These are phyloP conservation scores for Fusarium sp. DNA, from an alignment of 2,329 filamentous ascomycete genomes.

Conservation along the genomic window DNA sequence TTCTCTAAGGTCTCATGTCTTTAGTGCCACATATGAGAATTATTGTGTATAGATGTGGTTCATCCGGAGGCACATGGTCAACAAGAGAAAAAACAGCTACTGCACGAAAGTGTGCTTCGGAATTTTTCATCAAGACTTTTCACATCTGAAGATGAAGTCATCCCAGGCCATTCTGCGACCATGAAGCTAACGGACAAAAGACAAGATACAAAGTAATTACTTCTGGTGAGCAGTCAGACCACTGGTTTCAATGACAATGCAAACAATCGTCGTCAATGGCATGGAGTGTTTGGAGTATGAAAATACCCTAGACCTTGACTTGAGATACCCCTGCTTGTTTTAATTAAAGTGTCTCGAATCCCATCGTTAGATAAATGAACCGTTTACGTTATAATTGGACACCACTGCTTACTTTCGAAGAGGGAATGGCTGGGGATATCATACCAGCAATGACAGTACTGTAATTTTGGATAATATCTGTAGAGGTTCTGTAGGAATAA, in stretches of 20 bases:
- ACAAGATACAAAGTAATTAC: no score
- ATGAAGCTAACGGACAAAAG: no score
- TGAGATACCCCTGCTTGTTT: slow-evolving; percentile 30
- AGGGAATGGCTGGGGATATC: neutral
- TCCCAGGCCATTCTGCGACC: no score
- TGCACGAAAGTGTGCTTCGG: no score
- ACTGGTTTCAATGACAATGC: neutral
- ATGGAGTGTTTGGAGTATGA: neutral
- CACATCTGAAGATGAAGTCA: no score
- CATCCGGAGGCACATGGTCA: no score
- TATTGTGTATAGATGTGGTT: no score
- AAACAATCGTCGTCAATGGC: neutral
- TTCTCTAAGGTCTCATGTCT: no score
- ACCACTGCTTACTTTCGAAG: neutral
- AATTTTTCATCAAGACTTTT: no score
- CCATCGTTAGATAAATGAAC: slow-evolving; percentile 31
- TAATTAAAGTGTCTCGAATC: slow-evolving; percentile 44
- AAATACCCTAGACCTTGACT: slow-evolving; percentile 5
- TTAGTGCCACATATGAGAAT: no score
- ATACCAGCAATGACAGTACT: neutral
- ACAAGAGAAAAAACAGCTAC: no score
- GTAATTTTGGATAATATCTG: neutral
- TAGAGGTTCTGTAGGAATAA: neutral
- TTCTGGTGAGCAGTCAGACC: no score
- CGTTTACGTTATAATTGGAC: slow-evolving; percentile 7